phyloP scores from a whole-genome alignment of 345 rosid genomes.

The Rhodamnia argentea region DNA sequence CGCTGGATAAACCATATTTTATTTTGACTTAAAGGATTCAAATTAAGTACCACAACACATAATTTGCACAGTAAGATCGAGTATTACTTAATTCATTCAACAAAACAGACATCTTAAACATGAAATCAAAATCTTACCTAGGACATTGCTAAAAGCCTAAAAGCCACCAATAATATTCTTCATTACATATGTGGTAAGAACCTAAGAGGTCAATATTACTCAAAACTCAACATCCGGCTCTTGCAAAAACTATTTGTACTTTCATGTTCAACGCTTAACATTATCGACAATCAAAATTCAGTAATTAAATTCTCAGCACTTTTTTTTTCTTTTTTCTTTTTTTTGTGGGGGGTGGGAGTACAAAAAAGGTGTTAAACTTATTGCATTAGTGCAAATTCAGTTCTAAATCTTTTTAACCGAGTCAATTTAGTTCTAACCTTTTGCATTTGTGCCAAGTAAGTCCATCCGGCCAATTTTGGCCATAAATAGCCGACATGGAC shows the following conservation, averaged over 20 bases:
- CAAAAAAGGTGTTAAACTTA: too few species aligned
- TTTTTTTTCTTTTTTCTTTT: not conserved
- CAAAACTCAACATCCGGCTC: not conserved
- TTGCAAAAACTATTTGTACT: not conserved
- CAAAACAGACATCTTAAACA: not conserved
- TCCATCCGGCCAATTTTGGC: too few species aligned
- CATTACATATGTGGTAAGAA: too few species aligned
- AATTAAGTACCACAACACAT: not conserved
- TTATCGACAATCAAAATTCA: not conserved
- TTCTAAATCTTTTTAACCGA: too few species aligned
- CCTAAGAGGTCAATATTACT: not conserved
- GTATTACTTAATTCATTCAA: not conserved
- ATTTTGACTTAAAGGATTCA: not conserved
- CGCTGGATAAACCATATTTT: too few species aligned
- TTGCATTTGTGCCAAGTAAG: too few species aligned
- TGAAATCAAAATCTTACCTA: not conserved
- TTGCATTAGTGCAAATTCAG: too few species aligned
- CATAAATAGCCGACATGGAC: too few species aligned
- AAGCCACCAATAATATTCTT: too few species aligned
- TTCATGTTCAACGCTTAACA: not conserved
- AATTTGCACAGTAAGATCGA: not conserved
- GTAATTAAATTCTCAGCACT: not conserved
- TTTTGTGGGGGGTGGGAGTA: too few species aligned
- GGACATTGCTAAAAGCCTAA: too few species aligned
- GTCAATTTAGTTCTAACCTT: too few species aligned